Evolutionary conservation across 2,329 filamentous ascomycete species (phyloP).

Genomic region (Emmonsiellopsis sp.): DNA sequence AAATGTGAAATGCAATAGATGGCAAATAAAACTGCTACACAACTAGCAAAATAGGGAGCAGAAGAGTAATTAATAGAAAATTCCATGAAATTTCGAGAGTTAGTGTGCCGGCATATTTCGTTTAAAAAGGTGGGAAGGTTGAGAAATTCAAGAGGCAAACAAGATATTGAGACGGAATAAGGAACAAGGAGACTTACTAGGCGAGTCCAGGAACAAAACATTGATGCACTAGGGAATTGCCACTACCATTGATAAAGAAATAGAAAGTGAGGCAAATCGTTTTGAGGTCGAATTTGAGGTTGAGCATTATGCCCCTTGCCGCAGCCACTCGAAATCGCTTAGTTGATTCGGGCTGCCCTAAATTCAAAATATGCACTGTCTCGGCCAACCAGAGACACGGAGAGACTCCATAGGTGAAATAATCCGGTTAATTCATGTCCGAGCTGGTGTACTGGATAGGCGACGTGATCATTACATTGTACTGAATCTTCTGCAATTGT

Average conservation of each 20-base stretch:
- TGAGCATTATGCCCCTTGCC: no score
- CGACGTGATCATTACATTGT: no score
- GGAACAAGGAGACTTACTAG: background rate
- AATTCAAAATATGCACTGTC: no score
- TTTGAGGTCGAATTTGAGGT: no score
- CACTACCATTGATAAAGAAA: background rate
- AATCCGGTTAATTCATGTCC: no score
- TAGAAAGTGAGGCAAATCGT: conserved; percentile 1
- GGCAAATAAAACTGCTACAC: background rate
- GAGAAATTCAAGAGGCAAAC: no score
- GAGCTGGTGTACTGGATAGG: no score
- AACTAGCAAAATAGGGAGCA: background rate
- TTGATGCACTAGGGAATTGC: background rate
- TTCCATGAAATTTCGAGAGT: background rate
- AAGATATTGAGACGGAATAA: background rate
- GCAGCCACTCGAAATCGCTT: no score
- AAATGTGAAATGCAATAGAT: background rate
- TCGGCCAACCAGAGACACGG: no score
- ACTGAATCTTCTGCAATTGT: no score
- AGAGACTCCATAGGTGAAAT: no score
- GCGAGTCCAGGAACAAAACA: background rate
- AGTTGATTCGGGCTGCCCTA: no score
- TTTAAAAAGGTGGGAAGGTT: background rate
- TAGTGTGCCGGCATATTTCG: background rate
- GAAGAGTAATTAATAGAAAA: background rate